A percentile compares a stretch with the other conserved stretches of the same genome.
Evolutionary conservation across 2,329 filamentous ascomycete species (phyloP).

Genomic region (Aspergillus sp.): DNA sequence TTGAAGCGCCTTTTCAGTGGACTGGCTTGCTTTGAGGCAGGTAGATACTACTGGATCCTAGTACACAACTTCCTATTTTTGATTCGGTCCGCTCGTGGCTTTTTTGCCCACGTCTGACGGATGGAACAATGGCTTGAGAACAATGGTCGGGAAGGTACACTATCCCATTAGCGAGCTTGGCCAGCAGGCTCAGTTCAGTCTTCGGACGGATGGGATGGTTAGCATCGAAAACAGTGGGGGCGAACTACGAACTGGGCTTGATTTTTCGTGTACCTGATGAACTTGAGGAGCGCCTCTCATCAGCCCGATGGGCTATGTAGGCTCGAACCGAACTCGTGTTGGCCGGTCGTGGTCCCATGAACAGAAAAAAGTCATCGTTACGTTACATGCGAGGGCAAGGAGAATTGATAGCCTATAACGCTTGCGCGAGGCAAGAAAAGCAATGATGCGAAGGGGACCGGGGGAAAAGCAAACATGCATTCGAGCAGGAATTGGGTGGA

Average conservation of each 20-base stretch:
- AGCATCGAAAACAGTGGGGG: background rate
- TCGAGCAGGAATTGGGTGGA: background rate
- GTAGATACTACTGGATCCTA: background rate
- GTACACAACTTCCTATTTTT: background rate
- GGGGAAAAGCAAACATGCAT: slow-evolving; percentile 3
- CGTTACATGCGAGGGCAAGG: slow-evolving; percentile 6
- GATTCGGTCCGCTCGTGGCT: slow-evolving; percentile 5
- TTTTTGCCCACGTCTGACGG: background rate
- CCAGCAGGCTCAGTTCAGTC: background rate
- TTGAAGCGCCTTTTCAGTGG: background rate
- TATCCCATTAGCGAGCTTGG: background rate
- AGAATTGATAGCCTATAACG: background rate
- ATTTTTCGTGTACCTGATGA: background rate
- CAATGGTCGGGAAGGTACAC: background rate
- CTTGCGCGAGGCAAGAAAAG: background rate
- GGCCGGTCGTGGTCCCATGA: background rate
- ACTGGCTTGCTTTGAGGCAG: background rate
- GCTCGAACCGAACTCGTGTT: slow-evolving; percentile 7
- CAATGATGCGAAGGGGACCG: background rate
- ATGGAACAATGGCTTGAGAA: background rate
- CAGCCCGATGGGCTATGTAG: background rate
- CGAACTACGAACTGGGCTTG: background rate
- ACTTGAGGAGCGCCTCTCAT: background rate
- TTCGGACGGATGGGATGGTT: background rate
- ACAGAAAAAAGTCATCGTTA: slow-evolving; percentile 3